Evolutionary conservation across 257 asterid species (phyloP).

Genomic region (Ajuga chamaepitys): DNA sequence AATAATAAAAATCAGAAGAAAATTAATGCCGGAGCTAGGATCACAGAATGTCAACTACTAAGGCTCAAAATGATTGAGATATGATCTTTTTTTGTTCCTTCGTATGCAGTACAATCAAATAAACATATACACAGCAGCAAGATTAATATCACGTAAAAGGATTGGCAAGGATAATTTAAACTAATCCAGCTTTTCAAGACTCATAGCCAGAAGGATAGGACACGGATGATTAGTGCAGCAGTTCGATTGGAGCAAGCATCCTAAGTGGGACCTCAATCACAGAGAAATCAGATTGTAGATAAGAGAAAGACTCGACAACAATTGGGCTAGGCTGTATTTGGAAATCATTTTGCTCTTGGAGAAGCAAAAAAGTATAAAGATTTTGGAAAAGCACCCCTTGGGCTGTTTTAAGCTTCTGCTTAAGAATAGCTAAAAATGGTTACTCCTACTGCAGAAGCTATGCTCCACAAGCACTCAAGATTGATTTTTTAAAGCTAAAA

Average conservation of each 20-base stretch:
- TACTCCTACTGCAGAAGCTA: no score
- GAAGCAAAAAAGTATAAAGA: no score
- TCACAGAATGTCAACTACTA: not conserved
- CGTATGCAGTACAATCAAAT: not conserved
- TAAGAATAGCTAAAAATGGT: no score
- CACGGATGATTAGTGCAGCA: not conserved
- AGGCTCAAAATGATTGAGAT: not conserved
- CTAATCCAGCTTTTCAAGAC: not conserved
- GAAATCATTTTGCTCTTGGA: no score
- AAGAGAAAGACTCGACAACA: not conserved
- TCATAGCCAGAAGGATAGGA: not conserved
- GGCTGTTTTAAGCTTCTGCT: no score
- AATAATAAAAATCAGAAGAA: not conserved
- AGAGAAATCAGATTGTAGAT: not conserved
- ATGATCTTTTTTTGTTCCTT: not conserved
- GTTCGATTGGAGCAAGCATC: not conserved
- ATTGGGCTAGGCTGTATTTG: no score
- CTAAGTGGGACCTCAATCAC: not conserved
- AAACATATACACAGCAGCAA: not conserved
- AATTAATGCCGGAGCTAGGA: not conserved
- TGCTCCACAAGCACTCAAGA: no score
- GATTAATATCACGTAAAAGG: not conserved
- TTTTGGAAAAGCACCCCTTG: no score
- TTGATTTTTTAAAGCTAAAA: no score
- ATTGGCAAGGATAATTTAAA: not conserved